Evolutionary conservation across 352 stramenopile genomes (phyloP).

Genomic region (Thalassiosira mediterranea): DNA sequence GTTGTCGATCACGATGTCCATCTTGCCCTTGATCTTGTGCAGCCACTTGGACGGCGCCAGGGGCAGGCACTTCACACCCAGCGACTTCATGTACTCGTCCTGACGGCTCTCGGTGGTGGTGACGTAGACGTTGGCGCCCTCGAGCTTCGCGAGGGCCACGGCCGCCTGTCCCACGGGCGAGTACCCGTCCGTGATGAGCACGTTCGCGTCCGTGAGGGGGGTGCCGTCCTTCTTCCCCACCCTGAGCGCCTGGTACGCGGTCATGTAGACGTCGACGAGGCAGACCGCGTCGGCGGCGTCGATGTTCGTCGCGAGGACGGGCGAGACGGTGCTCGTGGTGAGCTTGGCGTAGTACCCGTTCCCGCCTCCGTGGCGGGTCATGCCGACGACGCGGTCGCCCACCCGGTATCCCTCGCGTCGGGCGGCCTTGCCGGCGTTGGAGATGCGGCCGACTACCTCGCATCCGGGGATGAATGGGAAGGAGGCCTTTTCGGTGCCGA

Average conservation of each 20-base stretch:
- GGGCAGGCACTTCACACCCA: conserved; percentile 58
- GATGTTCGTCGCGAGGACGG: conserved; percentile 48
- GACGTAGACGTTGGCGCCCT: conserved; percentile 70
- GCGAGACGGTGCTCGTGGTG: conserved; percentile 41
- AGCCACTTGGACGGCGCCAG: conserved; percentile 60
- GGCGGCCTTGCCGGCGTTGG: conserved; percentile 28
- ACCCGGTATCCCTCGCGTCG: conserved; percentile 44
- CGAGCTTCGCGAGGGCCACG: conserved; percentile 59
- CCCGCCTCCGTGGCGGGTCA: conserved; percentile 59
- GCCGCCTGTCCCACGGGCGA: conserved; percentile 66
- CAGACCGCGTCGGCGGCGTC: conserved; percentile 67
- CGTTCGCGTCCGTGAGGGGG: conserved; percentile 44
- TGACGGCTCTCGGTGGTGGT: conserved; percentile 44
- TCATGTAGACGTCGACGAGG: conserved; percentile 72
- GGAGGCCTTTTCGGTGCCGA: conserved; percentile 32
- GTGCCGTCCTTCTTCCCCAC: conserved; percentile 44
- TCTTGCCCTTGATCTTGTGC: conserved; percentile 53
- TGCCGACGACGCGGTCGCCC: conserved; percentile 55
- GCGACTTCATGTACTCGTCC: conserved; percentile 36
- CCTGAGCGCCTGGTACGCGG: conserved; percentile 67
- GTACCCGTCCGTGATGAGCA: conserved; percentile 68
- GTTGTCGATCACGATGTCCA: conserved; percentile 78
- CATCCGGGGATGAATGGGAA: conserved; percentile 69
- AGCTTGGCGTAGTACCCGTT: conserved; percentile 60
- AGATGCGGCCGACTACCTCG: conserved; percentile 72